A percentile compares a stretch with the other conserved stretches of the same genome.
phyloP scores from a whole-genome alignment of 139 green algal species.

The Micractinium sp. region DNA sequence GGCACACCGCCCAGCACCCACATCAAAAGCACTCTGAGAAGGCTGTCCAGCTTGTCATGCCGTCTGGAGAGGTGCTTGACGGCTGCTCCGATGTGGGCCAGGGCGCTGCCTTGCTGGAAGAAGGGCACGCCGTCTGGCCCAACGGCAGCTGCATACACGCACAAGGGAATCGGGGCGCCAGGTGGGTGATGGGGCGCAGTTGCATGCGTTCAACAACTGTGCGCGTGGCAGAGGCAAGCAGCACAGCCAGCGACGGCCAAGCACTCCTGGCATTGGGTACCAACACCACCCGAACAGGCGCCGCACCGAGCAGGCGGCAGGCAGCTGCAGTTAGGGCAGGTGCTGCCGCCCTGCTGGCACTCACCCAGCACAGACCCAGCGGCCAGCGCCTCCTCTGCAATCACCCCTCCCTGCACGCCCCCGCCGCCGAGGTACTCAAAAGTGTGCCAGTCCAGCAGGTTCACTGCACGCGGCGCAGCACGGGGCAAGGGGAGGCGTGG shows the following conservation, averaged over 20 bases:
- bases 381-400: background rate
- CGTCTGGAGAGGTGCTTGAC: background rate
- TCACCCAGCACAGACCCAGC: background rate
- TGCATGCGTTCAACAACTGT: background rate
- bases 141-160: background rate
- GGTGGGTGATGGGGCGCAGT: background rate
- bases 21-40: background rate
- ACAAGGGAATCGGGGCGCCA: background rate
- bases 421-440: slow-evolving; percentile 1
- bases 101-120: background rate
- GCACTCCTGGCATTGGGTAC: background rate
- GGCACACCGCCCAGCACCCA: background rate
- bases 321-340: no score
- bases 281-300: background rate
- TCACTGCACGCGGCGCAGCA: background rate
- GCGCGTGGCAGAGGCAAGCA: no score
- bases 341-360: background rate
- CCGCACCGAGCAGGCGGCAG: background rate
- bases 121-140: background rate
- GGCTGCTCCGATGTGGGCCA: background rate
- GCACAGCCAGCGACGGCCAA: no score
- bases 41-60: background rate
- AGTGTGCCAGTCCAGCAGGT: background rate
- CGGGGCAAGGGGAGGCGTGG: background rate
- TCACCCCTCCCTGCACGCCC: background rate